Base-by-base conservation (phyloP, 202 grass and related monocot genomes). In the Carex arenaria region DNA sequence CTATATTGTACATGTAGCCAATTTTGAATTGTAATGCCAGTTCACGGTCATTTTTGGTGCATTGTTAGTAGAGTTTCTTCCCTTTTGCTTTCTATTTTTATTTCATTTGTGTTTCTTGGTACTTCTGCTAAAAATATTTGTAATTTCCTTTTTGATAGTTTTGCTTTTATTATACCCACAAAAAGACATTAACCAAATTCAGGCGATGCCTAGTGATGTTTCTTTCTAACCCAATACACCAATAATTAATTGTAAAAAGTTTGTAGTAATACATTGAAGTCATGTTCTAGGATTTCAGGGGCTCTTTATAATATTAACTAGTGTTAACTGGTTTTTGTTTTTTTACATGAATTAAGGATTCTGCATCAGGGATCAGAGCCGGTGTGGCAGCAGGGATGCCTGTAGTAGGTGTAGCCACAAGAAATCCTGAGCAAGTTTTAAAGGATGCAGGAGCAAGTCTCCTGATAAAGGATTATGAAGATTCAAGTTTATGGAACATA, bases 341-440 rank as follows among this genome's bases (percentile, higher is more conserved):
- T 3, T 80, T 30, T 55, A 76, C 6, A 76, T 32, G 30, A 76
- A 55, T 68, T 0, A 47, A 98, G 95, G 95, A 98, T 80, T 98
- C 92, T 5, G 75, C 89, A 2, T 98, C 95, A 4, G 95, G 95
- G 45, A 61, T 91, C 60, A 87, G 80, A 83, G 95, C 95, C 6
- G 95, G 92, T 59, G 90, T 95, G 38, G 92, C 90, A 61, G 95
- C 95, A 13, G 87, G 89, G 4, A 89, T 98, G 81, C 71, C 87
- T 11, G 95, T 95, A 76, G 86, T 92, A 49, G 92, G 87, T 9
- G 56, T 98, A 67, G 80, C 84, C 22, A 92, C 83, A 6, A 85
- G 95, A 85, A 98, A 98, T 80, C 92, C 95, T 57, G 92, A 89
- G 72, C 89, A 90, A 43, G 87, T 60, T 64, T 84, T 98, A 17